Percentiles rank a stretch among this genome's conserved stretches.
Evolutionary conservation across 768 basidiomycete genomes (phyloP).

Genomic region (Psilocybe azurescens): DNA sequence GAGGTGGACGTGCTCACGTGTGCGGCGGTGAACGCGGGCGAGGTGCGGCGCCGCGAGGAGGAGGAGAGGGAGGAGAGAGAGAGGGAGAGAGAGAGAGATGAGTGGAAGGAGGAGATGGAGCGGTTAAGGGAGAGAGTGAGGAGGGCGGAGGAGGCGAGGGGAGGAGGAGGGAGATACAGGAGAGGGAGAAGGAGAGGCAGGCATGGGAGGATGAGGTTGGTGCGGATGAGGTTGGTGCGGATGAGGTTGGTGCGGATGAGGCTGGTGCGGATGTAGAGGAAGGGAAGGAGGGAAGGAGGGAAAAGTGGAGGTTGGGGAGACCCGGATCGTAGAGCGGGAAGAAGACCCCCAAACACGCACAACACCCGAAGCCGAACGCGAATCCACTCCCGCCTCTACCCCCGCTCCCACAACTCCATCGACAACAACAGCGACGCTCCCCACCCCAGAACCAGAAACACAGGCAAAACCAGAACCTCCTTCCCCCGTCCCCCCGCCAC

Average conservation of each 20-base stretch:
- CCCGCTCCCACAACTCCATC: too few relatives aligned
- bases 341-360: neutral
- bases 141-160: slow-evolving; percentile 9
- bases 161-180: slow-evolving; percentile 3
- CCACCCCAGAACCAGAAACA: neutral
- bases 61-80: slow-evolving; percentile 18
- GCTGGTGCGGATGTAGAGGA: neutral
- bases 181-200: neutral
- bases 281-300: neutral
- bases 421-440: too few relatives aligned
- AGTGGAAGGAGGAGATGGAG: slow-evolving; percentile 12
- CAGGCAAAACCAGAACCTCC: neutral
- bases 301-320: too few relatives aligned
- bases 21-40: slow-evolving; percentile 73
- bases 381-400: neutral
- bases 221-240: too few relatives aligned
- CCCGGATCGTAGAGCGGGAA: too few relatives aligned
- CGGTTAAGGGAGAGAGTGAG: slow-evolving; percentile 9
- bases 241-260: too few relatives aligned
- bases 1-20: slow-evolving; percentile 70
- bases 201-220: neutral
- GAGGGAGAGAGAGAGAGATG: neutral
- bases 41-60: slow-evolving; percentile 23
- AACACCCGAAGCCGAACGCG: neutral
- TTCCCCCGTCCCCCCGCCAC: neutral